Evolutionary conservation across 225 moss, liverwort and hornwort species (phyloP), one percentile per base, ranked within the genome.

Genomic region (Physcomitrium patens): DNA sequence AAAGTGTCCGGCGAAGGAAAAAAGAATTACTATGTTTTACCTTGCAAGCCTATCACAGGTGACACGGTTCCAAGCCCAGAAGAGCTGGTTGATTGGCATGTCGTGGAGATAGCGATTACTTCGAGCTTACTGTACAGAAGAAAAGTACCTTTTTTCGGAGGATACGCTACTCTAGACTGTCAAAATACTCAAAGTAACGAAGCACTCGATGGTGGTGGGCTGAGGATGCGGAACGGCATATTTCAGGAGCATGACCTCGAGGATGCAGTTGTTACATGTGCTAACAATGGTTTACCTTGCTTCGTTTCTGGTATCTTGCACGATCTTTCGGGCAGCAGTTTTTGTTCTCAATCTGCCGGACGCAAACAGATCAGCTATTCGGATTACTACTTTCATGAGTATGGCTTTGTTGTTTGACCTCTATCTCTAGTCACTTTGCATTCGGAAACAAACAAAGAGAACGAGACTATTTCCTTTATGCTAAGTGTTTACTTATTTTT

Each of bases 271-370:
- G 63, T 93, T 41, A 93, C 93, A 1, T 89, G 87, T 65, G 89
- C 91, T 23, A 89, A 87, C 69, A 93, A 89, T 70, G 93, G 93
- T 71, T 81, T 89, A 83, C 87, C 91, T 15, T 93, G 87, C 65
- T 89, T 87, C 73, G 73, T 93, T n/a, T 77, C 60, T 27, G 71
- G 75, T 43, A 76, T 89, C 44, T 83, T 89, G 60, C 80, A 82
- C 57, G 73, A 84, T 28, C 60, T 82, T 49, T 79, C 84, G 64
- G 87, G 89, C 16, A 79, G 61, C 54, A 93, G 86, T 60, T 24
- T 75, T 48, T 82, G 80, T 68, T 84, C 91, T 64, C 77, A 80
- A 59, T 67, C 73, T 44, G 80, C 79, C 18, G 79, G 58, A 27
- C 58, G 65, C 26, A 67, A 37, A 19, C 70, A 60, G 66, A 52